Percentiles rank a stretch among this genome's conserved stretches.
These are phyloP conservation scores for Phytophthora vignae DNA, from an alignment of 352 stramenopile species.

Conservation along the genomic window DNA sequence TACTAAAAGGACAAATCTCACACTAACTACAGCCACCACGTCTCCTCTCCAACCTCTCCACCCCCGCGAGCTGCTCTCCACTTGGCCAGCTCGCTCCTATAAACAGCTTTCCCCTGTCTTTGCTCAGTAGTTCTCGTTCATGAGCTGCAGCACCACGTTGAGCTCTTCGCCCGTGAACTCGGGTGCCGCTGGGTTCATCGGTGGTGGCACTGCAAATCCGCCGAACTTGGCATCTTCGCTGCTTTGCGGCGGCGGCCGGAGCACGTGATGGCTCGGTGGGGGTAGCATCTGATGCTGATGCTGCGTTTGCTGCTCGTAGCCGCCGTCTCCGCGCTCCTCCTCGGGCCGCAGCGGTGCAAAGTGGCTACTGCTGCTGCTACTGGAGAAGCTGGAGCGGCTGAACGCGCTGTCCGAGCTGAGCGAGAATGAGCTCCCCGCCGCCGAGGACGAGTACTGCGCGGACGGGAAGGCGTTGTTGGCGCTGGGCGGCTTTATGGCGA, in stretches of 20 bases:
- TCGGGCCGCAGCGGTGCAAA: slow-evolving; percentile 39
- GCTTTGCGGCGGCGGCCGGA: slow-evolving; percentile 63
- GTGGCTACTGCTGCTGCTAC: slow-evolving; percentile 35
- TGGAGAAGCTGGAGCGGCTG: slow-evolving; percentile 29
- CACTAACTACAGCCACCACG: slow-evolving; percentile 23
- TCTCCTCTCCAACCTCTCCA: too few species aligned
- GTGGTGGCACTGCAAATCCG: slow-evolving; percentile 58
- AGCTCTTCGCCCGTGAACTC: slow-evolving; percentile 85
- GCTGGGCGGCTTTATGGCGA: slow-evolving; percentile 15
- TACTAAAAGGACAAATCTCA: slow-evolving; percentile 32
- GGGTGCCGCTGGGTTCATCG: slow-evolving; percentile 72
- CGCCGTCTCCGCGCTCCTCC: slow-evolving; percentile 31
- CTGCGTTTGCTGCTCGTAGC: slow-evolving; percentile 35
- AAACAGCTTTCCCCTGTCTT: neutral
- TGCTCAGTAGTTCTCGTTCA: slow-evolving; percentile 72
- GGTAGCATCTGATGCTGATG: slow-evolving; percentile 43
- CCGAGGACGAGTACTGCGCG: slow-evolving; percentile 18
- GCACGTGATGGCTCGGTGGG: slow-evolving; percentile 50
- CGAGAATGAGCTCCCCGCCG: neutral
- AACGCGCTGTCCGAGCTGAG: slow-evolving; percentile 30
- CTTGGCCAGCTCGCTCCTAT: slow-evolving; percentile 8
- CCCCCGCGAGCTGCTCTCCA: neutral
- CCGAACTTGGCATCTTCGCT: slow-evolving; percentile 53
- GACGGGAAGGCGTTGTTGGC: slow-evolving; percentile 33
- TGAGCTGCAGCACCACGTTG: slow-evolving; percentile 79